Evolutionary conservation across 148 eudicot species (phyloP), one percentile per base, ranked within the genome.

Genomic region (Rhododendron simsii): DNA sequence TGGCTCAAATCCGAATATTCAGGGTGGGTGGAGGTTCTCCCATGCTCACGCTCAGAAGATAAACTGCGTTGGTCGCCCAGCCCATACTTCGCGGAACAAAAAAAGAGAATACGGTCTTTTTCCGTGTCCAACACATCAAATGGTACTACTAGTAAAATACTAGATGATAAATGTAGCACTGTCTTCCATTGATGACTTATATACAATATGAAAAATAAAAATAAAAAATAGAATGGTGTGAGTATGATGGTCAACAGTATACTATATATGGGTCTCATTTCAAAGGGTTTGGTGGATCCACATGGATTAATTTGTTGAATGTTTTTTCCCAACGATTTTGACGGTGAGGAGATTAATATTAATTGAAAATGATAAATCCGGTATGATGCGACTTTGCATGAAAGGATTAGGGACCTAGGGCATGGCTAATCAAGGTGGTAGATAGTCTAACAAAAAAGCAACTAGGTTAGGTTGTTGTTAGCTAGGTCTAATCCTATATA

Each of bases 371-470:
- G 61, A 50, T 50, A 80, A 12, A 12, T 80, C 18, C 14, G 7
- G 16, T 28, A 80, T 80, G 82, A 80, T 47, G 61, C 37, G 59
- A 80, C 82, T n/a, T 80, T 80, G 5, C 39, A 80, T 78, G 13
- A 30, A 80, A 28, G 51, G 45, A 26, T 78, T 8, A 3, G 13
- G 48, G 28, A 21, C 7, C 50, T 21, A 45, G 5, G 15, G 14
- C 4, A 4, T 14, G 76, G 21, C 51, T 44, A 78, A 44, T 41
- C n/a, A 14, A 45, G 57, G 18, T 13, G 7, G 45, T 41, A 41
- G 45, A 48, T 5, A 50, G 39, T 48, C 30, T 78, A 21, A n/a
- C 4, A 23, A 26, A 50, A 80, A 80, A 50, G 30, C 37, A 14
- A 41, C 9, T 26, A 80, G 18, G 55, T 45, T 79, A 28, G 81